Evolutionary conservation across 768 basidiomycete genomes (phyloP), one percentile per base, ranked within the genome.

Genomic region (Mycena haematopus): DNA sequence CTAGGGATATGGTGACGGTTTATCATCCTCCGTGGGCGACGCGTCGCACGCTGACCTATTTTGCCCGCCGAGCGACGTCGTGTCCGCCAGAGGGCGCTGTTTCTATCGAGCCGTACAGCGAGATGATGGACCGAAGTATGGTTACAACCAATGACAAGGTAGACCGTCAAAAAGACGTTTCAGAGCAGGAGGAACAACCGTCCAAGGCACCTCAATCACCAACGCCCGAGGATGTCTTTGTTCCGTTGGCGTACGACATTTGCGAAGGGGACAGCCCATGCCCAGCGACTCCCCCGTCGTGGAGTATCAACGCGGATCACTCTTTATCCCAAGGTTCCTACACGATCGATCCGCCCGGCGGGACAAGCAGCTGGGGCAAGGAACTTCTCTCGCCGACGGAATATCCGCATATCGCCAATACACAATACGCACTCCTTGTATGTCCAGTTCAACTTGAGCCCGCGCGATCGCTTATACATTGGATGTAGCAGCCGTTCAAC

Each of bases 11-110:
- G 56, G 63, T 68, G 45, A 59, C 55, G 35, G 40, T 68, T 38
- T 65, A 63, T 38, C 60, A 67, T 53, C 65, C 65, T 21, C 65
- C 65, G 21, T 63, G 65, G 65, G 62, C 61, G 15, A 63, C 58
- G 40, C 58, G 62, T 21, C 65, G 65, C 52, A 49, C 62, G 54
- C 53, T 61, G 40, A 56, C 62, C 11, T 60, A 59, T 45, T 58
- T 46, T 49, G 58, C 58, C n/a, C 65, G 65, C 3, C 65, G 65
- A 14, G 65, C 65, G 40, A 50, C 35, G 25, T 67, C 65, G 27
- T 67, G 65, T 40, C 65, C 62, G 9, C 65, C 65, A 10, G 24
- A 54, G 15, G 65, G 51, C 2, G 31, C 65, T 6, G 27, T 67
- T 15, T 11, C 38, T 19, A 29, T 67, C 38, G 62, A 59, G 19